Percentiles rank a stretch among this genome's conserved stretches.
These are phyloP conservation scores for Xylariales sp. DNA, from an alignment of 2,329 filamentous ascomycete genomes.

Conservation along the genomic window DNA sequence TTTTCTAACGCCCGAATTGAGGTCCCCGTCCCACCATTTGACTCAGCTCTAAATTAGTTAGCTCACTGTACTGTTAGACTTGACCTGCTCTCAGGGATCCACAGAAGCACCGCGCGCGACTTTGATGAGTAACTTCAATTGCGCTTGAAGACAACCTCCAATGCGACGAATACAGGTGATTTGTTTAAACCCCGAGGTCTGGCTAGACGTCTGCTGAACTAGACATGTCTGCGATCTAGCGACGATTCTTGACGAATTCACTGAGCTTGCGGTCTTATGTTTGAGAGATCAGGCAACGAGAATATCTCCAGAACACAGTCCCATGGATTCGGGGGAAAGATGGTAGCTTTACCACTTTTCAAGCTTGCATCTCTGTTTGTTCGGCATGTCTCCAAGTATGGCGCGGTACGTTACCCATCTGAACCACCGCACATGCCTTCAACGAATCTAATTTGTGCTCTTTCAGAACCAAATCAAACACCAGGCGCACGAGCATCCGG, in stretches of 20 bases:
- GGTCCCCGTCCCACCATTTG: too few relatives aligned
- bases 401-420: slow-evolving; percentile 47
- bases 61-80: slow-evolving; percentile 1
- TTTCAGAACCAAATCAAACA: slow-evolving; percentile 64
- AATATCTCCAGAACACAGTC: neutral
- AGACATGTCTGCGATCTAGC: too few relatives aligned
- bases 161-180: too few relatives aligned
- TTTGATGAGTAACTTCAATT: too few relatives aligned
- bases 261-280: too few relatives aligned
- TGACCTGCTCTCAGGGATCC: slow-evolving; percentile 1
- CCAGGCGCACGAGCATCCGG: slow-evolving; percentile 60
- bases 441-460: slow-evolving; percentile 5
- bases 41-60: too few relatives aligned
- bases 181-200: too few relatives aligned
- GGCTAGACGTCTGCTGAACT: too few relatives aligned
- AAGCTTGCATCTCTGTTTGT: slow-evolving; percentile 62
- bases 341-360: slow-evolving; percentile 64
- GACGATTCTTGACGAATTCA: too few relatives aligned
- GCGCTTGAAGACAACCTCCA: too few relatives aligned
- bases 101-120: slow-evolving; percentile 7
- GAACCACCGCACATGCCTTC: neutral
- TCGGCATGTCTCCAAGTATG: slow-evolving; percentile 64
- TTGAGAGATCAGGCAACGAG: too few relatives aligned
- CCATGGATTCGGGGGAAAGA: slow-evolving; percentile 24
- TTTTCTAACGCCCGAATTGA: too few relatives aligned